Conservation (phyloP, 768 basidiomycete species). For the Pleurotus giganteus region DNA sequence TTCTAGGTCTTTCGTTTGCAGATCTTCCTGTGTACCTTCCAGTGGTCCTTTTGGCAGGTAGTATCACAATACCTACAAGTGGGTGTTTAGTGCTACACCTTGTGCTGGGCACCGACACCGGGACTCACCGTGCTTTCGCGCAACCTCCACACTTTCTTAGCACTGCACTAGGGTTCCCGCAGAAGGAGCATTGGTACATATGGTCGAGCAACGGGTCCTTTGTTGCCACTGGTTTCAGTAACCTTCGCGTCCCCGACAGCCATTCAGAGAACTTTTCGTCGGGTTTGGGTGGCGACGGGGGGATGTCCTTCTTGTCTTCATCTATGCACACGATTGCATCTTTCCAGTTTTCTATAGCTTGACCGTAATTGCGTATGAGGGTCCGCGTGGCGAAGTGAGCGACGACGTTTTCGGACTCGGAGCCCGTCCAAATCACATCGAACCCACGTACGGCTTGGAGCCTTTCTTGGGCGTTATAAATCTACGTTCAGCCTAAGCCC, state of each 20-base stretch:
- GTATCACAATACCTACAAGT: constrained; percentile 1
- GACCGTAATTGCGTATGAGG: background rate
- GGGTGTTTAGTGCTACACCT: background rate
- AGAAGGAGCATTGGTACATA: background rate
- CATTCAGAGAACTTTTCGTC: background rate
- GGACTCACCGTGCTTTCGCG: background rate
- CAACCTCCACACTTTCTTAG: constrained; percentile 4
- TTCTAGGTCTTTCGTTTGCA: background rate
- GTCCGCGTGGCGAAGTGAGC: no score
- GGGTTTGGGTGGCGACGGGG: background rate
- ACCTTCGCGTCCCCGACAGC: background rate
- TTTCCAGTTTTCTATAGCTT: background rate
- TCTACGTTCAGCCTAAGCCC: background rate
- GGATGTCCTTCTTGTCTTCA: background rate
- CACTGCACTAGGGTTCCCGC: background rate
- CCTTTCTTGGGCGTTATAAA: background rate
- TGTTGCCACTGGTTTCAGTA: background rate
- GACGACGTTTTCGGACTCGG: background rate
- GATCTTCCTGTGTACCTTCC: background rate
- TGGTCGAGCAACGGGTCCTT: background rate
- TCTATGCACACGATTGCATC: background rate
- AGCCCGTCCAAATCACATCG: background rate
- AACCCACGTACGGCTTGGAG: background rate
- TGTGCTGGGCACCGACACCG: background rate
- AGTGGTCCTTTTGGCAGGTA: constrained; percentile 1